Evolutionary conservation across 2,329 filamentous ascomycete species (phyloP), one percentile per base, ranked within the genome.

Genomic region (Onygenales sp.): DNA sequence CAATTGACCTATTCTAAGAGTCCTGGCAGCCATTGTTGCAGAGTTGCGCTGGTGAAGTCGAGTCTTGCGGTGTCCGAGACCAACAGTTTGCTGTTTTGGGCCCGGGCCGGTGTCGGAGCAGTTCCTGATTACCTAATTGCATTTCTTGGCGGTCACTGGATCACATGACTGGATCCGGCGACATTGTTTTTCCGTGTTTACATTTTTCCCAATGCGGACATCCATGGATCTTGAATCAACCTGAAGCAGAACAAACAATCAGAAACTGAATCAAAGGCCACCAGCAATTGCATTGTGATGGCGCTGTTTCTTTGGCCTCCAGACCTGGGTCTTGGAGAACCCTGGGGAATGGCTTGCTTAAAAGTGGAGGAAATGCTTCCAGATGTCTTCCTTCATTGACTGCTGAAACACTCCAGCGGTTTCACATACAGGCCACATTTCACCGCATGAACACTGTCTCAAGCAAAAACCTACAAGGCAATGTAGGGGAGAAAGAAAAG

Each of bases 1-100:
- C 53, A 65, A 68, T 74, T 70, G 69, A 85, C 84, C 84, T 72
- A 87, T 87, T 69, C 82, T 79, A 57, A 87, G 76, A 56, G 83
- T 79, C 68, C 82, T 76, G 64, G 82, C 76, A 66, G 82, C 82
- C 81, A 84, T 83, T 64, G 36, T 47, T 53, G 50, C 47, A 31
- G 10, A 17, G 14, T 17, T 44, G 11, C 13, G 8, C 14, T 36
- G 39, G 31, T 51, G 39, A 27, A 27, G 21, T 27, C 21, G 21
- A 27, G 21, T 27, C 21, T 27, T 27, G 21, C 21, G 21, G 21
- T 27, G 21, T 27, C 21, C 21, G 21, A 27, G 21, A 27, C 21
- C 21, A 27, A 27, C 21, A 27, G 5, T 27, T 27, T 27, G 21
- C 21, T 27, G 21, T 27, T 48, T 35, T 48, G 45, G 13, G 44